These are phyloP conservation scores for Barbarea vulgaris DNA, from an alignment of 345 rosid species.

Conservation along the genomic window DNA sequence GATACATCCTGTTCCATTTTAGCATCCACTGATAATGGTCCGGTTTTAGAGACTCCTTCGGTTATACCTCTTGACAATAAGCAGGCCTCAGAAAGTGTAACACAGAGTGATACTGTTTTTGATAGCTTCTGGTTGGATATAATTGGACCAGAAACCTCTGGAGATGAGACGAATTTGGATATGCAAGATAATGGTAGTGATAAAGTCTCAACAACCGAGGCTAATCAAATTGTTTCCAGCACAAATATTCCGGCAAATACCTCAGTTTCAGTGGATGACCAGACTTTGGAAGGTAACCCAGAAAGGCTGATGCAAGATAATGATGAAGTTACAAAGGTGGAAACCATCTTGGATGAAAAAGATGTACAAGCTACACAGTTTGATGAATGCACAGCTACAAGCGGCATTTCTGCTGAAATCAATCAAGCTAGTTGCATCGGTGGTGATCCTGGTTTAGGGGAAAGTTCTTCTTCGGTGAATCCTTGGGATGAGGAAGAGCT, in stretches of 20 bases:
- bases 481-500: conserved; percentile 67
- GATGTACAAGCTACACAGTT: conserved; percentile 42
- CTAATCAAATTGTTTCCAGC: conserved; percentile 35
- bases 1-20: conserved; percentile 23
- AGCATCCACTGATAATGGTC: conserved; percentile 24
- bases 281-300: conserved; percentile 41
- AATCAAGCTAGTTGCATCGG: conserved; percentile 34
- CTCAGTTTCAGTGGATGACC: conserved; percentile 40
- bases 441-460: conserved; percentile 45
- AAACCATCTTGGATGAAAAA: conserved; percentile 44
- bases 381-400: conserved; percentile 38
- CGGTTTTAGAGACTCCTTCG: conserved; percentile 29
- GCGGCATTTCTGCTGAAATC: conserved; percentile 43
- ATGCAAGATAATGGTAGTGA: conserved; percentile 14
- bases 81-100: conserved; percentile 20
- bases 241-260: conserved; percentile 38
- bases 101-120: conserved; percentile 22
- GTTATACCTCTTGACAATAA: conserved; percentile 22
- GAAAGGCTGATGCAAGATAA: conserved; percentile 30
- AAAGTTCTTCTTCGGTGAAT: conserved; percentile 55
- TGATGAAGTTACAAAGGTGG: conserved; percentile 40
- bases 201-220: conserved; percentile 27
- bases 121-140: conserved; percentile 44
- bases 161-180: conserved; percentile 22
- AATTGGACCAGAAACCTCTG: conserved; percentile 35